These are phyloP conservation scores for Solanum chiquidenum DNA, from an alignment of 257 asterid genomes.

Conservation along the genomic window DNA sequence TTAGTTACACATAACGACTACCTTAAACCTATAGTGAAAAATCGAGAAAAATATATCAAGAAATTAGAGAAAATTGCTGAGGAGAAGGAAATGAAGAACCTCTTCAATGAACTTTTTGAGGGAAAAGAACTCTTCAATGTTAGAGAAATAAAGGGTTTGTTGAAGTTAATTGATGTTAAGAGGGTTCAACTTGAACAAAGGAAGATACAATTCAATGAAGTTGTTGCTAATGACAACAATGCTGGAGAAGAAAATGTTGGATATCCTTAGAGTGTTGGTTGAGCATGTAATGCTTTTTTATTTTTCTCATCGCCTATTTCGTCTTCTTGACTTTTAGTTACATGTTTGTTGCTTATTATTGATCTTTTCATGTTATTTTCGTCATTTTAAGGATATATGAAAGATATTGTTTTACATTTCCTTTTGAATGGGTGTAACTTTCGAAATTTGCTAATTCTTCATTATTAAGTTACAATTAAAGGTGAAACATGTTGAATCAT, in stretches of 20 bases:
- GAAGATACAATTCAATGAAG: not conserved
- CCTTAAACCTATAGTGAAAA: not conserved
- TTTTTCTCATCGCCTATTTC: not conserved
- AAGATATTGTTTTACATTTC: not conserved
- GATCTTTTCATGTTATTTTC: not conserved
- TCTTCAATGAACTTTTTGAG: not conserved
- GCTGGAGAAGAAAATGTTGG: not conserved
- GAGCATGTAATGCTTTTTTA: not conserved
- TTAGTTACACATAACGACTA: slow-evolving; percentile 16
- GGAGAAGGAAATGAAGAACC: not conserved
- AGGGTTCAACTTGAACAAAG: not conserved
- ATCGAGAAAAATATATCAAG: not conserved
- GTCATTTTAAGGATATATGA: no score
- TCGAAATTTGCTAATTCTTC: not conserved
- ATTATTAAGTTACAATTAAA: not conserved
- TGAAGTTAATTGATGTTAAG: not conserved
- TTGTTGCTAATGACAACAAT: not conserved
- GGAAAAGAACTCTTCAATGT: not conserved
- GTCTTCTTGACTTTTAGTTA: no score
- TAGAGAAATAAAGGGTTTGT: not conserved
- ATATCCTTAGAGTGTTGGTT: not conserved
- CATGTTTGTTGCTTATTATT: not conserved
- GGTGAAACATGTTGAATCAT: no score
- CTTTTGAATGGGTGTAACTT: not conserved
- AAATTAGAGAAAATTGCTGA: not conserved